Conservation (phyloP, 1,139 yeast genomes). For the Zygosaccharomyces sapae region DNA sequence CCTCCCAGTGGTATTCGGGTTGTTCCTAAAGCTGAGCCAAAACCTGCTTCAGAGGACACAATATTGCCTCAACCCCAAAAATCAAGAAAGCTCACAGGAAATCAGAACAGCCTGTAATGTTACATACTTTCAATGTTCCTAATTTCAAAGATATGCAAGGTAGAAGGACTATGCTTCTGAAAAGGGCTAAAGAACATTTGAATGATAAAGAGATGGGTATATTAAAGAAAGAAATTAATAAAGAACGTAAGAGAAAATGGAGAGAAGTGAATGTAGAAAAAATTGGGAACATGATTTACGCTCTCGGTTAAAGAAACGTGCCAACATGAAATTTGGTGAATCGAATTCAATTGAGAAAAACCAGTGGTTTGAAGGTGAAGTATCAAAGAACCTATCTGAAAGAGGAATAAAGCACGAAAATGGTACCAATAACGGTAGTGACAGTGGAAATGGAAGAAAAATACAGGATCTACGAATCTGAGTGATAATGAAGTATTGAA, state of each 20-base stretch:
- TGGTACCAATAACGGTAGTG: slow-evolving; percentile 5
- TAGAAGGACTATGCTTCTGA: slow-evolving; percentile 23
- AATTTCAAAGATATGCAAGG: slow-evolving; percentile 17
- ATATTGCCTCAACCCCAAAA: not conserved
- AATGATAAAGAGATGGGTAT: slow-evolving; percentile 54
- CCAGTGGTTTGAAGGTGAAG: slow-evolving; percentile 75
- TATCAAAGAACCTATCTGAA: slow-evolving; percentile 58
- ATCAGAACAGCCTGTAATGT: slow-evolving; percentile 17
- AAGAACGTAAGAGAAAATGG: slow-evolving; percentile 89
- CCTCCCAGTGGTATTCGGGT: slow-evolving; percentile 20
- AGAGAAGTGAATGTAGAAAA: slow-evolving; percentile 71
- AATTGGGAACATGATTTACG: slow-evolving; percentile 86
- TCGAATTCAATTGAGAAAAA: slow-evolving; percentile 52
- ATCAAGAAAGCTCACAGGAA: slow-evolving; percentile 9
- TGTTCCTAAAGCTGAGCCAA: slow-evolving; percentile 30
- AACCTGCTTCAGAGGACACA: slow-evolving; percentile 11
- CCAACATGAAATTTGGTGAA: slow-evolving; percentile 61
- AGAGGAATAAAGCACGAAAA: slow-evolving; percentile 35
- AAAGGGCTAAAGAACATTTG: slow-evolving; percentile 27
- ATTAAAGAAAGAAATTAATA: slow-evolving; percentile 50
- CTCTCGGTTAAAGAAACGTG: slow-evolving; percentile 70
- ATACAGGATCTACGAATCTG: slow-evolving; percentile 22
- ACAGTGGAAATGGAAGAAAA: slow-evolving; percentile 13
- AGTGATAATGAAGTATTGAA: slow-evolving; percentile 31
- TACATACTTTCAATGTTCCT: slow-evolving; percentile 34